phyloP scores from a whole-genome alignment of 108 stramenopile genomes.

The Chaetoceros muelleri region DNA sequence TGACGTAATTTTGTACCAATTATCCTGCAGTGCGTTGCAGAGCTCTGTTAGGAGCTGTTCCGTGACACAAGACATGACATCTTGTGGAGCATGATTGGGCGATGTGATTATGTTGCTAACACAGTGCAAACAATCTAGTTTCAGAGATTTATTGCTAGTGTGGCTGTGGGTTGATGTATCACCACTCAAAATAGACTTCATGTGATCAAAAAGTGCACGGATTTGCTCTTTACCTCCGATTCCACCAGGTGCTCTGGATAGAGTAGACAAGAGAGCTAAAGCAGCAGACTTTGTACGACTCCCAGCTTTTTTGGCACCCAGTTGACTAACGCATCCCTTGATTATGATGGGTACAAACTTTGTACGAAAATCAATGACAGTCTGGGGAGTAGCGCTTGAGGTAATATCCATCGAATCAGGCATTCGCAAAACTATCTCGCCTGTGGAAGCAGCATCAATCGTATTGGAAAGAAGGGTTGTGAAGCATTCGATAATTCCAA shows the following conservation, averaged over 20 bases:
- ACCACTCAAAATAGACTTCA: slow-evolving; percentile 38
- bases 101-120: slow-evolving; percentile 63
- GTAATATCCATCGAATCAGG: slow-evolving; percentile 29
- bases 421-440: slow-evolving; percentile 15
- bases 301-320: slow-evolving; percentile 67
- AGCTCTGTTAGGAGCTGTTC: slow-evolving; percentile 53
- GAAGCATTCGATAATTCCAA: slow-evolving; percentile 86
- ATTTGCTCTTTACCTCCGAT: slow-evolving; percentile 63
- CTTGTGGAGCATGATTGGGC: slow-evolving; percentile 39
- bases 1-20: slow-evolving; percentile 97
- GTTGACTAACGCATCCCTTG: slow-evolving; percentile 67
- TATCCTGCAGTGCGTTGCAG: slow-evolving; percentile 62
- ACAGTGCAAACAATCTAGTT: slow-evolving; percentile 82
- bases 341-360: slow-evolving; percentile 55
- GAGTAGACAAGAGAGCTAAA: slow-evolving; percentile 51
- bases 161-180: slow-evolving; percentile 24
- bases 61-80: slow-evolving; percentile 12
- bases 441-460: slow-evolving; percentile 27
- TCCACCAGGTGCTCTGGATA: slow-evolving; percentile 66
- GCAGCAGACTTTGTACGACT: slow-evolving; percentile 73
- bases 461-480: slow-evolving; percentile 68
- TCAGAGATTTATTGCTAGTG: slow-evolving; percentile 71
- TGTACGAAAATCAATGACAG: slow-evolving; percentile 46
- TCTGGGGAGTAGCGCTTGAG: slow-evolving; percentile 3
- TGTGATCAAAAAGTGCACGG: slow-evolving; percentile 45